Base-by-base conservation (phyloP, 805 yeast species). In the Yamadazyma kitorensis region DNA sequence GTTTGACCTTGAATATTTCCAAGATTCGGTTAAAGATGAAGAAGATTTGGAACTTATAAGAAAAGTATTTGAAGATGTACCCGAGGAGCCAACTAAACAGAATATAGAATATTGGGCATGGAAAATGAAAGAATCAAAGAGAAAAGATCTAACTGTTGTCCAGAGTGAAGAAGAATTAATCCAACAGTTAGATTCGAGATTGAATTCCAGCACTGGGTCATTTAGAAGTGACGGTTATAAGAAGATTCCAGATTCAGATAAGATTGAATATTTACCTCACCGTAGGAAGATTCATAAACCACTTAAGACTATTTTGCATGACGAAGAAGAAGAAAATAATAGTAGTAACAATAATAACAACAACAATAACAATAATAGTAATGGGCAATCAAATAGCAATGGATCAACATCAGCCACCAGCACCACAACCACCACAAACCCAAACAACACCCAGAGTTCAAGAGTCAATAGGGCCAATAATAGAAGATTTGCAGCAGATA, bases 401-500 rank as follows among this genome's bases (percentile, higher is more conserved):
- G 15, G 12, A 7, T 11, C 18, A 24, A 31, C 8, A 6, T 6
- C 9, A 13, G 14, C 21, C 8, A 18, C 24, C 13, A 26, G 20
- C 10, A 23, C 12, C 15, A 17, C 25, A 17, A 29, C 19, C n/a
- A 39, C 33, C 28, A 49, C 42, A 17, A 36, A 47, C 16, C 49
- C 47, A 30, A 51, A 44, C 33, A 49, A 45, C 17, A 40, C 47
- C 19, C 82, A 82, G 41, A 82, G 88, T 40, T 86, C 95, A 3
- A 78, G 96, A 52, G 83, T 81, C 34, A 87, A 84, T 53, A 76
- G 96, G 52, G 95, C 93, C 11, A 80, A 82, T 46, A 86, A 85
- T 51, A 78, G 96, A 61, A 73, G 96, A 43, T 81, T 85, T 51
- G 96, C 85, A 4, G 96, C 93, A 17, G 96, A 86, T 55, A 82